A percentile compares a stretch with the other conserved stretches of the same genome.
These are phyloP conservation scores for Fusarium siculi DNA, from an alignment of 2,329 filamentous ascomycete species.

Conservation along the genomic window DNA sequence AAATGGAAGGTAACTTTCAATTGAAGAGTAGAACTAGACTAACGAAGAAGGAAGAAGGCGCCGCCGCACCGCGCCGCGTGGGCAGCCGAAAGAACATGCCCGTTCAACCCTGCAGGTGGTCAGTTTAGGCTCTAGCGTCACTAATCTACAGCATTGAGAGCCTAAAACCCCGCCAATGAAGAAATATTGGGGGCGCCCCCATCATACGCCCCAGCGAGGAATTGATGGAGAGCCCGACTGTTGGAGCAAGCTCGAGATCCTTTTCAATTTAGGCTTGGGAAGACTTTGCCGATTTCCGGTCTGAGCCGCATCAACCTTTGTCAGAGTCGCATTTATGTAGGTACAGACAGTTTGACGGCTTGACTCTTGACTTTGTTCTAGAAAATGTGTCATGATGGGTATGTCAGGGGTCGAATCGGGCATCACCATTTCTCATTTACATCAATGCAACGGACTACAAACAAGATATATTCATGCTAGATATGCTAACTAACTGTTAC, in stretches of 20 bases:
- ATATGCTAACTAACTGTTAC: background rate
- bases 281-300: constrained; percentile 29
- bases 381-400: background rate
- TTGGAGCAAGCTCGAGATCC: background rate
- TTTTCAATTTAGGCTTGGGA: background rate
- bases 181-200: constrained; percentile 6
- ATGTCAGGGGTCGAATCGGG: constrained; percentile 1
- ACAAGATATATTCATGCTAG: constrained; percentile 3
- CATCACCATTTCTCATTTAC: constrained; percentile 13
- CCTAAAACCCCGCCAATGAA: constrained; percentile 43
- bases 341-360: constrained; percentile 14
- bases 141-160: constrained; percentile 29
- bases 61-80: constrained; percentile 14
- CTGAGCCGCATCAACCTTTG: constrained; percentile 26
- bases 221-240: background rate
- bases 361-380: background rate
- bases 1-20: background rate
- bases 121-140: constrained; percentile 35
- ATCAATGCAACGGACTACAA: background rate
- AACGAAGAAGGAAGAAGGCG: constrained; percentile 11
- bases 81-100: constrained; percentile 14
- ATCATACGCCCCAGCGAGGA: constrained; percentile 2
- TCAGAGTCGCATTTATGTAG: constrained; percentile 21
- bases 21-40: background rate
- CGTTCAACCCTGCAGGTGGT: constrained; percentile 16